Evolutionary conservation across 306 rosid species (phyloP).

Genomic region (Arachis hypogaea): DNA sequence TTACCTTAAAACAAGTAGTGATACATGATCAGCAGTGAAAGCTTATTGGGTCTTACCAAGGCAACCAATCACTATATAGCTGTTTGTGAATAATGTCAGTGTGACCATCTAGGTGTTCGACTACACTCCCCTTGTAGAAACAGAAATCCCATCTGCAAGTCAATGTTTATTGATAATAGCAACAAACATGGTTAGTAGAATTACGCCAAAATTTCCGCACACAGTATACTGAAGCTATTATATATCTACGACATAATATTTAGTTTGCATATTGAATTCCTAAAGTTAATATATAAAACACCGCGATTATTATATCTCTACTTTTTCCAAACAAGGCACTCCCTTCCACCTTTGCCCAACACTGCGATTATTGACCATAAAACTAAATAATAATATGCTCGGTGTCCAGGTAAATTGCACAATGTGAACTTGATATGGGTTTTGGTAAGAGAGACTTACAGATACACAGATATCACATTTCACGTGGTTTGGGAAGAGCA

Average conservation of each 20-base stretch:
- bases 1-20: conserved; percentile 32
- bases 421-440: conserved; percentile 9
- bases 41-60: conserved; percentile 67
- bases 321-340: conserved; percentile 29
- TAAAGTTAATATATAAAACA: conserved; percentile 3
- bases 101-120: conserved; percentile 97
- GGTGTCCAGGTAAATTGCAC: conserved; percentile 30
- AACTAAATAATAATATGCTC: not conserved
- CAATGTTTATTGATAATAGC: conserved; percentile 38
- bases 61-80: conserved; percentile 86
- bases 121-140: conserved; percentile 75
- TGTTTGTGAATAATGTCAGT: conserved; percentile 85
- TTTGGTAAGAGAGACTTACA: conserved; percentile 16
- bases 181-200: conserved; percentile 25
- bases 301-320: too few species aligned
- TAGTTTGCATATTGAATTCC: conserved; percentile 22
- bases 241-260: conserved; percentile 9
- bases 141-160: conserved; percentile 97
- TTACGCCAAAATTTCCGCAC: conserved; percentile 12
- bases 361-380: conserved; percentile 30
- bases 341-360: conserved; percentile 18
- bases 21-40: conserved; percentile 42
- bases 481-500: conserved; percentile 24
- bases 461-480: conserved; percentile 4
- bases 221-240: not conserved